Conservation (phyloP, 108 stramenopile genomes). For the Pseudonitzschia multistriata region DNA sequence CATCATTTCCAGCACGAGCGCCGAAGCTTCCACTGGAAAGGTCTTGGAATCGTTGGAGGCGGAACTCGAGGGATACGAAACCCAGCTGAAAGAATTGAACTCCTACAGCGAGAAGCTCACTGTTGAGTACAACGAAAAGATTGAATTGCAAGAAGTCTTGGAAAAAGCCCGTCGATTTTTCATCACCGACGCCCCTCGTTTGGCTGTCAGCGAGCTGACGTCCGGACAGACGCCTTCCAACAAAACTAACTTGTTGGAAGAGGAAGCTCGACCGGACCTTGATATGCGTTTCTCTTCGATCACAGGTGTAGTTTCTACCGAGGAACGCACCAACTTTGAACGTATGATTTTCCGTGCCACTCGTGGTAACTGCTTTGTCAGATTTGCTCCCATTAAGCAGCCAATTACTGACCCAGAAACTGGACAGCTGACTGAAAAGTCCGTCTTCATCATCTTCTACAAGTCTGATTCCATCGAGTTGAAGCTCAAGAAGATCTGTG, state of each 20-base stretch:
- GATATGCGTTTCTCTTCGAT: constrained; percentile 96
- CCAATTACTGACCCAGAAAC: constrained; percentile 88
- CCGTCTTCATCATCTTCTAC: constrained; percentile 97
- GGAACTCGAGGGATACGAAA: constrained; percentile 91
- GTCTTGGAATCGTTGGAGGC: constrained; percentile 84
- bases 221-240: constrained; percentile 30
- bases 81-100: constrained; percentile 93
- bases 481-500: constrained; percentile 97
- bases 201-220: constrained; percentile 63
- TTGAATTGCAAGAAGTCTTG: constrained; percentile 93
- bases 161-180: constrained; percentile 92
- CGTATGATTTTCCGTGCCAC: constrained; percentile 97
- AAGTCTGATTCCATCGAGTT: constrained; percentile 88
- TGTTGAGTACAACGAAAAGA: constrained; percentile 96
- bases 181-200: constrained; percentile 82
- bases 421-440: constrained; percentile 81
- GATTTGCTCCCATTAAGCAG: constrained; percentile 93
- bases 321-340: constrained; percentile 91
- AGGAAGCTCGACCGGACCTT: constrained; percentile 65
- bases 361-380: constrained; percentile 94
- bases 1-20: constrained; percentile 23
- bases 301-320: constrained; percentile 89
- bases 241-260: constrained; percentile 53
- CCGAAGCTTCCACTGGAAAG: constrained; percentile 51
- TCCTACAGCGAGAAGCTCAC: constrained; percentile 92